Base-by-base conservation (phyloP, 2,329 filamentous ascomycete genomes). In the Exophiala xenobiotica region DNA sequence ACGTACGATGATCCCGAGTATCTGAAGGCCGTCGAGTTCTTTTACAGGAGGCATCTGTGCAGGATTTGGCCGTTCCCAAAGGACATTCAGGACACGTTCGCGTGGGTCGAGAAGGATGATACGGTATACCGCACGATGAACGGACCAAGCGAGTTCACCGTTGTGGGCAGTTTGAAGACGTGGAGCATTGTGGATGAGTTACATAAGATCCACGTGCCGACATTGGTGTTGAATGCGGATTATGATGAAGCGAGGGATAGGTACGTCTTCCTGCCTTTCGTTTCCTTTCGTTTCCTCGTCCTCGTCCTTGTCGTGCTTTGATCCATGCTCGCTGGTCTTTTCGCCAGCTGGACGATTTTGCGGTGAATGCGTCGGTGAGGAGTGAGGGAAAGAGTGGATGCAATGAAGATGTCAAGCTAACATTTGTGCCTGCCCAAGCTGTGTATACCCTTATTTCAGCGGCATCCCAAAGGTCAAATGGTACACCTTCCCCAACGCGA, bases 191-290 rank as follows among this genome's bases (percentile, higher is more conserved):
- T 63, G 1, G 57, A 63, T 1, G 49, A 67, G 14, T 46, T 73
- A 26, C 60, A 67, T 42, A 65, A 69, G 29, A 72, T 76, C 46
- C 61, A 63, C 0, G 67, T 68, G 2, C 63, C 67, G 14, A 71
- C 68, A 3, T 58, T 77, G 26, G 55, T 77, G 0, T 64, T 73
- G 41, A 75, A 76, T 59, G 73, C 71, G 5, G 61, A 65, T 39
- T 73, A 67, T 51, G 74, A 76, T 51, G 58, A 59, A 20, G 53
- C 40, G 11, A 41, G 46, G 22, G 56, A 59, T 14, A 50, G 46
- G 45, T 51, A 48, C 20, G 52, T 54, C 16, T 19, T 6, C n/a
- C n/a, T n/a, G n/a, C 4, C 35, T 16, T 39, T 47, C 14, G n/a
- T 47, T 38, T 19, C n/a, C 22, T 3, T 50, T 61, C 1, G 70